Base-by-base conservation (phyloP, 1,284 basidiomycete species). In the Tilletia indica region DNA sequence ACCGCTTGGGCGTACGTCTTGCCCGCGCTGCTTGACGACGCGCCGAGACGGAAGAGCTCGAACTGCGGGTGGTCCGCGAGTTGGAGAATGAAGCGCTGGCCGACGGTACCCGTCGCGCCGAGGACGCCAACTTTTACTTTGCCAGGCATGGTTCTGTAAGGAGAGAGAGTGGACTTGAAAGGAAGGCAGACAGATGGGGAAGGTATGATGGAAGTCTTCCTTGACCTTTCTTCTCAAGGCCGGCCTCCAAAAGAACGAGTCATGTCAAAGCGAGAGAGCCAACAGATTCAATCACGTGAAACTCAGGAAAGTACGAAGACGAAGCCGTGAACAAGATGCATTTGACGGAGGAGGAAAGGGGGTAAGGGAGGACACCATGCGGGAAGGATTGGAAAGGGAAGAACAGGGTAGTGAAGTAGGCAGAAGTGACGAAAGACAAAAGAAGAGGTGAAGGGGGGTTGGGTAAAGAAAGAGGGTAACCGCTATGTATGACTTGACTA, bases 31-130 rank as follows among this genome's bases (percentile, higher is more conserved):
- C 94, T 87, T 1, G 91, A 86, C 19, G 93, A 97, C 56, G 97
- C 97, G 48, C 96, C 97, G 54, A 99, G 88, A 0, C 90, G 91
- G 82, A 91, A 90, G 75, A 98, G 88, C 74, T 88, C 87, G 85
- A 99, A 98, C 89, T 92, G 96, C 0, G 96, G 94, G 85, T 99
- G 97, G 12, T 87, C 85, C 6, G 92, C 88, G 67, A 99, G 91
- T 71, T 97, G 90, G 72, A 91, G 88, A 85, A 99, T 93, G 86
- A 99, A 99, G 58, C 84, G 80, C 72, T 85, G 83, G 6, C 83
- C 82, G 5, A 84, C 83, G 12, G 82, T 83, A 25, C 54, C 97
- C 0, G 97, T 99, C 4, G 97, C 97, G 67, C 96, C 96, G 21
- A 99, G 89, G 72, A 99, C 88, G 76, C 93, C 96, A 76, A 99